These are phyloP conservation scores for Peribolospora kevripleyi DNA, from an alignment of 768 basidiomycete genomes.

Conservation along the genomic window DNA sequence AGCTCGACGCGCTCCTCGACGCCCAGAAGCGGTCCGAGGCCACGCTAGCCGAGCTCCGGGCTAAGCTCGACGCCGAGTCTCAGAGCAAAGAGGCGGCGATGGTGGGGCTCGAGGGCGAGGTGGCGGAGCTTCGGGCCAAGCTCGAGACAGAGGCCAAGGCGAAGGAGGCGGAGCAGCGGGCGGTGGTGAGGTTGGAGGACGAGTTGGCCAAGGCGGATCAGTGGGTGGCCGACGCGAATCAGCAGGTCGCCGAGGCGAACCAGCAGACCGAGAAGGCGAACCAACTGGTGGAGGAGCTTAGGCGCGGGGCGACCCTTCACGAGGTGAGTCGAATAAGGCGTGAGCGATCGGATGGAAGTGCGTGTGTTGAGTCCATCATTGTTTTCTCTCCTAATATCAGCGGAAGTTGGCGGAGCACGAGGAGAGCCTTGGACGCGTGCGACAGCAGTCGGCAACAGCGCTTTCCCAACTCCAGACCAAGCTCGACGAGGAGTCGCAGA, in stretches of 20 bases:
- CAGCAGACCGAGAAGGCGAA: constrained; percentile 39
- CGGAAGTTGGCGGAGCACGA: too few relatives aligned
- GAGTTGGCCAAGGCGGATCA: constrained; percentile 68
- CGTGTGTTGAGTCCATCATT: too few relatives aligned
- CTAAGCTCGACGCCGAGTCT: too few relatives aligned
- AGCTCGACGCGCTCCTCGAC: constrained; percentile 53
- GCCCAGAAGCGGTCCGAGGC: constrained; percentile 58
- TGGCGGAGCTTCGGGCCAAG: constrained; percentile 57
- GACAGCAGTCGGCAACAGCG: too few relatives aligned
- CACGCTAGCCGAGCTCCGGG: constrained; percentile 30
- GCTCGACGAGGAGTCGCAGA: too few relatives aligned
- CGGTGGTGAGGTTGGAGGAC: constrained; percentile 19
- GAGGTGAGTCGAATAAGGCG: too few relatives aligned
- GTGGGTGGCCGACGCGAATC: constrained; percentile 42
- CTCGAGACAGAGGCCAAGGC: constrained; percentile 5
- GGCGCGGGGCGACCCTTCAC: too few relatives aligned
- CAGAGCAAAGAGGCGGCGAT: constrained; percentile 34
- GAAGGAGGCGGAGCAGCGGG: constrained; percentile 7
- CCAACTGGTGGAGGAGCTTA: constrained; percentile 21
- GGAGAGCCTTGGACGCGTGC: too few relatives aligned
- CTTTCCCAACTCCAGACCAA: too few relatives aligned
- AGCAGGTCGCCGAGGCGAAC: constrained; percentile 31
- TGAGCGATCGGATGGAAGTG: too few relatives aligned
- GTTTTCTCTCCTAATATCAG: too few relatives aligned
- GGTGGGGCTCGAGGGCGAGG: constrained; percentile 36